A percentile compares a stretch with the other conserved stretches of the same genome.
Evolutionary conservation across 1,284 basidiomycete genomes (phyloP).

Genomic region (Ustilago vetiveriae): DNA sequence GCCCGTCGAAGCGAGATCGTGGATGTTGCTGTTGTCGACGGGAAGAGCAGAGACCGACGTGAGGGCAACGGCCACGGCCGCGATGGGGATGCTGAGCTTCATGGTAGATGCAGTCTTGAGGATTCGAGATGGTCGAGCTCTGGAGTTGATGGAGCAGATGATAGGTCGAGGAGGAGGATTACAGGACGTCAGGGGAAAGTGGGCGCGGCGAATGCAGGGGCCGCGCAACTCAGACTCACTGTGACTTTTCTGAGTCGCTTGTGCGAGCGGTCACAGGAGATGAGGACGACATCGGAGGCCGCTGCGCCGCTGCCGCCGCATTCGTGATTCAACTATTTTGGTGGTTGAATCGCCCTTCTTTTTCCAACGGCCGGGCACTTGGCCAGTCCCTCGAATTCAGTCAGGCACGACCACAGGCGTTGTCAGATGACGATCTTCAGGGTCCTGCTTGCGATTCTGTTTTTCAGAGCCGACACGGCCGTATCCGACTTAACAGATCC

Average conservation of each 20-base stretch:
- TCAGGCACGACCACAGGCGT: neutral
- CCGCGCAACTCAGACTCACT: slow-evolving; percentile 3
- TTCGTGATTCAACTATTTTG: slow-evolving; percentile 8
- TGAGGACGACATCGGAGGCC: neutral
- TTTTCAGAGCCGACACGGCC: no score
- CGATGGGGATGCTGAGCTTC: slow-evolving; percentile 37
- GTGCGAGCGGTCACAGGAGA: no score
- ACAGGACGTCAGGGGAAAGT: no score
- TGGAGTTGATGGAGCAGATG: slow-evolving; percentile 4
- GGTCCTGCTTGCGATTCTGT: neutral
- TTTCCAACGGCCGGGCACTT: neutral
- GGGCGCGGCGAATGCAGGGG: neutral
- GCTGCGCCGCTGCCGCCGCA: slow-evolving; percentile 9
- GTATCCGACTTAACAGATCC: neutral
- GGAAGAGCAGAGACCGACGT: slow-evolving; percentile 19
- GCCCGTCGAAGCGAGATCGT: slow-evolving; percentile 14
- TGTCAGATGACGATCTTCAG: slow-evolving; percentile 16
- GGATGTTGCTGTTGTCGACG: slow-evolving; percentile 1
- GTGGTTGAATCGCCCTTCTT: slow-evolving; percentile 22
- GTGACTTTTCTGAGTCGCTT: no score
- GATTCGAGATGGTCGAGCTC: no score
- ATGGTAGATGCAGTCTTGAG: slow-evolving; percentile 4
- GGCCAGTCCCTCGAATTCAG: slow-evolving; percentile 12
- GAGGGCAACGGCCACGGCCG: slow-evolving; percentile 12
- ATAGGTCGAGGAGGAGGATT: slow-evolving; percentile 2